These are phyloP conservation scores for Boletus reticuloceps DNA, from an alignment of 768 basidiomycete species.

Conservation along the genomic window DNA sequence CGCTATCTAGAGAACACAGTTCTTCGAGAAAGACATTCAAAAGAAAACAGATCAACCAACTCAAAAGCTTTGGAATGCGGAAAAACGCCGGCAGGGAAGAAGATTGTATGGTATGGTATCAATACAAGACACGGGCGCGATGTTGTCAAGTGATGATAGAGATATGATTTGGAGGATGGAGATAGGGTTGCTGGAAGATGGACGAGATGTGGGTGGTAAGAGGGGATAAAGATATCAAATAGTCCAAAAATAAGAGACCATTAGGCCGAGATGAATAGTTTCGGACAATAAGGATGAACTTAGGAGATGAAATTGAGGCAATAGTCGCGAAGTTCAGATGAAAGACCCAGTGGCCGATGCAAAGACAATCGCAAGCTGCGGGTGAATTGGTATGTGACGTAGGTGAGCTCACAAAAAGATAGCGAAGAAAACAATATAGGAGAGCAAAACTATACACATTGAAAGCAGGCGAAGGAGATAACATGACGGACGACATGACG, in stretches of 20 bases:
- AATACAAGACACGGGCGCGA: not conserved
- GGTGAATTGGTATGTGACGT: not conserved
- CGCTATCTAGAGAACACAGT: slow-evolving; percentile 8
- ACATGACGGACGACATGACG: slow-evolving; percentile 2
- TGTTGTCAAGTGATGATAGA: not conserved
- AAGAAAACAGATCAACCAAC: not conserved
- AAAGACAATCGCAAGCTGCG: not conserved
- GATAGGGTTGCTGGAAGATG: not conserved
- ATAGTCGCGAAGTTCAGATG: not conserved
- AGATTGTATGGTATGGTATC: slow-evolving; percentile 2
- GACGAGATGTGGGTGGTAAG: not conserved
- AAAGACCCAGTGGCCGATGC: not conserved
- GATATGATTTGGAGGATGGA: not conserved
- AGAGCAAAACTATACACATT: slow-evolving; percentile 23
- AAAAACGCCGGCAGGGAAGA: not conserved
- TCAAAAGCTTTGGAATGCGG: not conserved
- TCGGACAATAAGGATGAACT: not conserved
- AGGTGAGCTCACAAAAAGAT: slow-evolving; percentile 1
- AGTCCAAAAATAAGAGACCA: slow-evolving; percentile 13
- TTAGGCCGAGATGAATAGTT: not conserved
- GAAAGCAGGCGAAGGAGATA: slow-evolving; percentile 19
- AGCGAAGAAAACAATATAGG: slow-evolving; percentile 12
- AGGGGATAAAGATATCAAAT: slow-evolving; percentile 14
- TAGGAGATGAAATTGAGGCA: not conserved
- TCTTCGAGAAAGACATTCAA: not conserved